phyloP scores from a whole-genome alignment of 352 stramenopile species.

The Pythium sp. region DNA sequence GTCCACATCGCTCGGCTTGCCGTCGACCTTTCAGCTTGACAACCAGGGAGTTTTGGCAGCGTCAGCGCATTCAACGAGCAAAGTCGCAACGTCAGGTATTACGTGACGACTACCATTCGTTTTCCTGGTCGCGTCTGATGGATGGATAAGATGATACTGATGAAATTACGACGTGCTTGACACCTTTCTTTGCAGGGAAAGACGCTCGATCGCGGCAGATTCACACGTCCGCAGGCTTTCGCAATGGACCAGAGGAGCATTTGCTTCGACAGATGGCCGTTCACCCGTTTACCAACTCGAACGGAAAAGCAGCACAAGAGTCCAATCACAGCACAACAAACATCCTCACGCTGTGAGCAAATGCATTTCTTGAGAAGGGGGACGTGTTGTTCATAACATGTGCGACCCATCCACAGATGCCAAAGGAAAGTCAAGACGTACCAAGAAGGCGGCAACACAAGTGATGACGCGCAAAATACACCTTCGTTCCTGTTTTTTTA shows the following conservation, averaged over 20 bases:
- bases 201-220: conserved; percentile 27
- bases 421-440: conserved; percentile 8
- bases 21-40: conserved; percentile 14
- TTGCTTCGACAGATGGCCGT: conserved; percentile 34
- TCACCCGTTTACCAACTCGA: conserved; percentile 23
- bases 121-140: background rate
- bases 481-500: conserved; percentile 28
- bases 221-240: conserved; percentile 56
- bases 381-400: too few relatives aligned
- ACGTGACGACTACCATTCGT: background rate
- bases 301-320: conserved; percentile 9
- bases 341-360: conserved; percentile 61
- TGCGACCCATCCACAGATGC: background rate
- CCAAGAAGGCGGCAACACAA: conserved; percentile 1
- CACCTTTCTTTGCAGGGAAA: conserved; percentile 1
- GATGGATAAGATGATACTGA: background rate
- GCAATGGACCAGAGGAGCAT: conserved; percentile 40
- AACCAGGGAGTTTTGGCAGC: conserved; percentile 2
- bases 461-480: conserved; percentile 55
- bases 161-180: background rate
- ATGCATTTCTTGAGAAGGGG: background rate
- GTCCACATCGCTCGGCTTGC: conserved; percentile 54
- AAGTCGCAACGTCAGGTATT: conserved; percentile 12
- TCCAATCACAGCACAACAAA: conserved; percentile 26
- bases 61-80: conserved; percentile 1